phyloP scores from a whole-genome alignment of 768 basidiomycete genomes.

The Kondoa malvinella region DNA sequence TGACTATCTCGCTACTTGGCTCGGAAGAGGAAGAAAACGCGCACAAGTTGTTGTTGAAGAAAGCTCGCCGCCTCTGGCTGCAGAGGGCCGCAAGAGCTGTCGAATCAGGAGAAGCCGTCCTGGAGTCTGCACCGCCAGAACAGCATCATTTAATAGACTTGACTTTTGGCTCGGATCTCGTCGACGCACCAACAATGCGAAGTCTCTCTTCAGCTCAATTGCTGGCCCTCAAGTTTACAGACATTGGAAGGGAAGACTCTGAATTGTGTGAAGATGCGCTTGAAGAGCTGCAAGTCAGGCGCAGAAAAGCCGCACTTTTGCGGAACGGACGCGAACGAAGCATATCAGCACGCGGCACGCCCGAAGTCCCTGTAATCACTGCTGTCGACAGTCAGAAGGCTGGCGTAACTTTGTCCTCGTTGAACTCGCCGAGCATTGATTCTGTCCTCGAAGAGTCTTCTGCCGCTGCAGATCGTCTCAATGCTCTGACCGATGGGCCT shows the following conservation, averaged over 20 bases:
- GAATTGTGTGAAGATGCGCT: neutral
- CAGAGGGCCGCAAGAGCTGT: neutral
- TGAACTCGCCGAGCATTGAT: neutral
- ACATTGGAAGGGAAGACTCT: neutral
- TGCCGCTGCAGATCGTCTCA: no score
- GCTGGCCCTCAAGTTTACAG: neutral
- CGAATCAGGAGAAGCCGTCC: neutral
- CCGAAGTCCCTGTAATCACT: neutral
- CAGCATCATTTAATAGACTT: neutral
- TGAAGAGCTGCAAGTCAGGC: neutral
- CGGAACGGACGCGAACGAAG: neutral
- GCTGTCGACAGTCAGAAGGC: neutral
- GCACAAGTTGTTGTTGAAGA: neutral
- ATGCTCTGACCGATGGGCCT: no score
- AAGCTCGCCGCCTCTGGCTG: neutral
- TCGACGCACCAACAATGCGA: neutral
- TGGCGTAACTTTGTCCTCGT: neutral
- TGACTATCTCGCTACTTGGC: neutral
- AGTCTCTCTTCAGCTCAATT: neutral
- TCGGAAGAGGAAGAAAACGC: neutral
- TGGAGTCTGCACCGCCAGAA: neutral
- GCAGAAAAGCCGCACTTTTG: neutral
- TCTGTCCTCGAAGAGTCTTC: neutral
- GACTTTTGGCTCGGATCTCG: no score
- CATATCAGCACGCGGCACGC: neutral